Evolutionary conservation across 371 early-diverging fungal genomes (phyloP), one percentile per base, ranked within the genome.

Genomic region (Rhizopus sp.): DNA sequence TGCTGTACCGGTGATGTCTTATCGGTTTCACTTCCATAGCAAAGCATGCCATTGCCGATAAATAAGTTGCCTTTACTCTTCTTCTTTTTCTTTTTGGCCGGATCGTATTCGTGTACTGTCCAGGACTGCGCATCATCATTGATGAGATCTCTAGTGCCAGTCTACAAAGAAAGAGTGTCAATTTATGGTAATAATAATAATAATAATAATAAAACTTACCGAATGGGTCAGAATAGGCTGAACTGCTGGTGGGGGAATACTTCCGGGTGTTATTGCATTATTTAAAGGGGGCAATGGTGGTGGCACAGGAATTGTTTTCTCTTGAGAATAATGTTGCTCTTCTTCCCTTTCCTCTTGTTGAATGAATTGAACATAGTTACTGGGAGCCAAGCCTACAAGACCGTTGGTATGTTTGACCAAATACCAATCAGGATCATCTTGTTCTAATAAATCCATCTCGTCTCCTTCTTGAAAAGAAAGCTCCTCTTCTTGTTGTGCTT

Each of bases 371-470:
- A 93, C 79, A 70, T 93, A 93, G 55, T 86, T 86, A 58, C 82
- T 78, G 47, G 93, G 93, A 38, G 88, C 86, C 55, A 91, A 79
- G 4, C 94, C 94, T 49, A 82, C 81, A 1, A 76, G 61, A 31
- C 81, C 83, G 42, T 77, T 78, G 17, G 64, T 68, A 30, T 77
- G 64, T 52, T 77, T 82, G 8, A 88, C 88, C 61, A 90, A 78
- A 63, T 73, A 83, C 93, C 93, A 93, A 64, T 91, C 91, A 12
- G 86, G 88, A 60, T 92, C 93, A 42, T 87, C 88, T 47, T 81
- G 85, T 45, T 89, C 86, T 55, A 86, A 82, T 31, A 93, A 64
- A 50, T 86, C 75, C 69, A 89, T 76, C 34, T 82, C 70, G 44
- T 91, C 91, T 15, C 89, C 93, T 65, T 90, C 93, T 15, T 60